phyloP scores from a whole-genome alignment of 768 basidiomycete species.

The Podaxis pistillaris region DNA sequence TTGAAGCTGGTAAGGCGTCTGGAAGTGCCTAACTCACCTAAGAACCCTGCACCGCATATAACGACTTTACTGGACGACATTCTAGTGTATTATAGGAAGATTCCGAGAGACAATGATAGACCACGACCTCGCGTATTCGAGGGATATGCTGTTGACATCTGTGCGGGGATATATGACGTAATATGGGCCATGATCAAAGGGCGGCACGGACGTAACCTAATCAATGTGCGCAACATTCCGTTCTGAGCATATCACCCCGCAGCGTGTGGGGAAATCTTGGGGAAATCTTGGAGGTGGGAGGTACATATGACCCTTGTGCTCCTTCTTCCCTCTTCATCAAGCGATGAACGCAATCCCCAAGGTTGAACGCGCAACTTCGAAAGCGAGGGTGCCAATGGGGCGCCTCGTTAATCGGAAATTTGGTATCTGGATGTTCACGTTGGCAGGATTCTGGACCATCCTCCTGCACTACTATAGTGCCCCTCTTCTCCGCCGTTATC shows the following conservation, averaged over 20 bases:
- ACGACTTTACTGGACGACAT: conserved; percentile 39
- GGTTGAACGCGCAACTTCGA: neutral
- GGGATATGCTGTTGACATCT: neutral
- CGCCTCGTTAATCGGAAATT: neutral
- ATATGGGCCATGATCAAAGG: too few species aligned
- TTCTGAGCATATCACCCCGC: neutral
- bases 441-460: neutral
- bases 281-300: neutral
- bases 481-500: neutral
- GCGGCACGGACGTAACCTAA: too few species aligned
- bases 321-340: neutral
- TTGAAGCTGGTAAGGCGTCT: neutral
- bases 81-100: neutral
- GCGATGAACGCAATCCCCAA: neutral
- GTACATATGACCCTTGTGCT: neutral
- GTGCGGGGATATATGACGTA: conserved; percentile 2
- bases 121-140: neutral
- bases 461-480: neutral
- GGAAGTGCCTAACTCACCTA: conserved; percentile 39
- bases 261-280: neutral
- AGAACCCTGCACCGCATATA: conserved; percentile 59
- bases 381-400: neutral
- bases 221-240: neutral
- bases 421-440: neutral
- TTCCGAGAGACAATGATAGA: neutral